Base-by-base conservation (phyloP, 139 green algal species). In the Chlorella sorokiniana region DNA sequence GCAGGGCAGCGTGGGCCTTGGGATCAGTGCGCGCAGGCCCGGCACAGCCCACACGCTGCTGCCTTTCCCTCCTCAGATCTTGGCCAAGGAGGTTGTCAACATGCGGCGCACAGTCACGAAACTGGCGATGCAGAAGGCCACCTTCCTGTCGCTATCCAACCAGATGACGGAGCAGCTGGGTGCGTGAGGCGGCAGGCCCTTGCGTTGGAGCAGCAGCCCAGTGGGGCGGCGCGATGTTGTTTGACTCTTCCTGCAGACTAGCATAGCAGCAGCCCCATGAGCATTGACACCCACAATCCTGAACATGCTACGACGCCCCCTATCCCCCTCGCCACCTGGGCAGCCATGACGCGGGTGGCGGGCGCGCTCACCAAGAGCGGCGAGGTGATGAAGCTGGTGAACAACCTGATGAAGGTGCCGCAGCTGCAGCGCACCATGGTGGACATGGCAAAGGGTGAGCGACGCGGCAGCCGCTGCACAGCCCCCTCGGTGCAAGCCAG, bases 121-220 rank as follows among this genome's bases (percentile, higher is more conserved):
- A 41, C 64, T 98, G 76, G 93, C 93, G 48, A 89, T 85, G 0
- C 94, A 98, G 81, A 98, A 98, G 71, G 94, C 94, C 10, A 93
- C 95, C 69, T 89, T 98, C 75, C 89, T 95, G 23, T 85, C 82
- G 52, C 89, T 98, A 35, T 87, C 82, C 76, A 90, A 89, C 14
- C 84, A 93, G 81, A 89, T 98, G 27, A 90, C 86, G 25, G 91
- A 97, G 84, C 93, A 97, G 82, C 85, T 98, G 9, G 93, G 88
- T 91, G 59, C 18, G 6, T 23, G 16, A 41, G 37, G 25, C 37
- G 38, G 33, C 37, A 11, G 16, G 29, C 18, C 56, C 56, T 16
- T 29, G 16, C 6, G 56, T n/a, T 33, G 56, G 16, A 31, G 23
- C 6, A 22, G 18, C 56, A 33, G 56, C 16, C 6, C 56, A 65